Conservation (phyloP, 176 grass and related monocot species). For the Hordeum vulgare region MorexV3_pseudomolecules_assembly NC_058518.1:484153101-484153600, state of each 20-base stretch:
- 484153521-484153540: background rate
- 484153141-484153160: background rate
- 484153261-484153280: background rate
- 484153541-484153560: background rate
- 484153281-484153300: background rate
- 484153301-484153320: background rate
- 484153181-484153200: too few relatives aligned
- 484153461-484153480: background rate
- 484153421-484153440: background rate
- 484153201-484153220: too few relatives aligned
- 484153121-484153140: background rate
- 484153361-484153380: background rate
- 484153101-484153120: background rate
- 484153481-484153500: background rate
- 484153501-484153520: background rate
- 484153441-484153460: background rate
- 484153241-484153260: background rate
- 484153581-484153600: background rate
- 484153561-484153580: background rate
- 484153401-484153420: background rate
- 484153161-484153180: background rate
- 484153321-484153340: background rate
- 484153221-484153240: background rate
- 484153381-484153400: too few relatives aligned
- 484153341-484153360: background rate